A percentile compares a stretch with the other conserved stretches of the same genome.
phyloP scores from a whole-genome alignment of 2,329 filamentous ascomycete genomes.

The Fusarium fracticaudum region DNA sequence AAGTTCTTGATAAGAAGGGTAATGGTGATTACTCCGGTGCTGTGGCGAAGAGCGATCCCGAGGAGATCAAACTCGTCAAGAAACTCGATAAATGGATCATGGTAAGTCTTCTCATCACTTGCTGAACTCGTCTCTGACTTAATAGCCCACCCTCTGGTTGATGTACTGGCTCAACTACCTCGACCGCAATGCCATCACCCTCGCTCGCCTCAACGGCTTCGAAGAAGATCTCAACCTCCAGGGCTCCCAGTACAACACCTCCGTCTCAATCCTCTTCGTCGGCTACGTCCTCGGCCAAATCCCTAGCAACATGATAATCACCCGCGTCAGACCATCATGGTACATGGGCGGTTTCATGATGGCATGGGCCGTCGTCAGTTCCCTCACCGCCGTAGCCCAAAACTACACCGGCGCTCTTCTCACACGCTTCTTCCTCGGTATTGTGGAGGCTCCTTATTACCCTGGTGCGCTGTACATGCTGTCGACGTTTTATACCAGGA shows the following conservation, averaged over 20 bases:
- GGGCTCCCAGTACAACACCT: conserved; percentile 49
- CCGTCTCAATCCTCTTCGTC: conserved; percentile 50
- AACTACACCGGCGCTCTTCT: conserved; percentile 54
- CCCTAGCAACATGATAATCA: conserved; percentile 55
- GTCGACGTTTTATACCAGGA: conserved; percentile 64
- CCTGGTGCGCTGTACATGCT: conserved; percentile 53
- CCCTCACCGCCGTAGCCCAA: conserved; percentile 52
- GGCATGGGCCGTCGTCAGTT: conserved; percentile 53
- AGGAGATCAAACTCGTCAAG: conserved; percentile 32
- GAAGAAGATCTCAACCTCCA: conserved; percentile 61
- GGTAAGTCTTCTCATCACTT: neutral
- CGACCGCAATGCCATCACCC: conserved; percentile 66
- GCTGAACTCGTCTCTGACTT: neutral
- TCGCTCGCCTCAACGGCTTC: conserved; percentile 63
- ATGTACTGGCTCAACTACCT: conserved; percentile 56
- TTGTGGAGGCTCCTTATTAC: conserved; percentile 55
- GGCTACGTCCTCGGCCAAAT: conserved; percentile 50
- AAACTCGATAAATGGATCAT: conserved; percentile 35
- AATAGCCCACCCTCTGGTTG: conserved; percentile 48
- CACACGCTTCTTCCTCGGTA: conserved; percentile 53
- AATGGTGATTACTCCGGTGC: conserved; percentile 38
- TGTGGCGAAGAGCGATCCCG: conserved; percentile 31
- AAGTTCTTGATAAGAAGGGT: conserved; percentile 28
- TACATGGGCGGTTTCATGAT: conserved; percentile 54
- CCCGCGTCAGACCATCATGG: conserved; percentile 53